Conservation (phyloP, 305 asterid genomes). For the Fraxinus sp. region DNA sequence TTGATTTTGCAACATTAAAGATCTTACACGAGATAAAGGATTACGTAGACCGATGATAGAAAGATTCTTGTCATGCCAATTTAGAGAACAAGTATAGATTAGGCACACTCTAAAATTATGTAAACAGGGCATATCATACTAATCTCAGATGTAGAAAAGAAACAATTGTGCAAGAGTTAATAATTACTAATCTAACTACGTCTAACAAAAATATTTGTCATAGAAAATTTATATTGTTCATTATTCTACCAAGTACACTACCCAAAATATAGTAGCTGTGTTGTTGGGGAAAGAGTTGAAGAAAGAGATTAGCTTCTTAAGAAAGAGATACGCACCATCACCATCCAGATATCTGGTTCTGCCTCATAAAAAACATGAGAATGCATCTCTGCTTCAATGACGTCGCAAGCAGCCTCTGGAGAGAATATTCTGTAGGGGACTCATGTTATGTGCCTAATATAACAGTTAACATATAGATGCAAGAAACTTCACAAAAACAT, state of each 20-base stretch:
- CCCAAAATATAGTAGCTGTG: slow-evolving; percentile 12
- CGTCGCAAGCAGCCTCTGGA: slow-evolving; percentile 88
- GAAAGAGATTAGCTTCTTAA: slow-evolving; percentile 12
- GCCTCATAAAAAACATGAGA: slow-evolving; percentile 89
- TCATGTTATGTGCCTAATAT: slow-evolving; percentile 15
- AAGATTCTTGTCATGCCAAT: not conserved
- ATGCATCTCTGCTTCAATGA: slow-evolving; percentile 92
- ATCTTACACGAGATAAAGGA: not conserved
- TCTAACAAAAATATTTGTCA: not conserved
- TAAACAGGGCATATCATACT: not conserved
- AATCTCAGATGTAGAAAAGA: not conserved
- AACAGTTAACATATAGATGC: slow-evolving; percentile 10
- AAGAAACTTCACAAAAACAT: not conserved
- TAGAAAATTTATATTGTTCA: not conserved
- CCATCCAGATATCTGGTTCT: slow-evolving; percentile 96
- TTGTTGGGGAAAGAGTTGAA: slow-evolving; percentile 11
- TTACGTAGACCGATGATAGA: not conserved
- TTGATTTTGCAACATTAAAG: not conserved
- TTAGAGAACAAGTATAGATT: slow-evolving; percentile 1
- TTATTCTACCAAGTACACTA: slow-evolving; percentile 3
- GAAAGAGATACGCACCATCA: slow-evolving; percentile 58
- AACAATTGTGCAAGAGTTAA: not conserved
- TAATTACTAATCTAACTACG: not conserved
- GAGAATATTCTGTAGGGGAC: slow-evolving; percentile 73
- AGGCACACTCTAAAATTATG: not conserved